phyloP scores from a whole-genome alignment of 139 green algal species.

The Chlorella sp. region DNA sequence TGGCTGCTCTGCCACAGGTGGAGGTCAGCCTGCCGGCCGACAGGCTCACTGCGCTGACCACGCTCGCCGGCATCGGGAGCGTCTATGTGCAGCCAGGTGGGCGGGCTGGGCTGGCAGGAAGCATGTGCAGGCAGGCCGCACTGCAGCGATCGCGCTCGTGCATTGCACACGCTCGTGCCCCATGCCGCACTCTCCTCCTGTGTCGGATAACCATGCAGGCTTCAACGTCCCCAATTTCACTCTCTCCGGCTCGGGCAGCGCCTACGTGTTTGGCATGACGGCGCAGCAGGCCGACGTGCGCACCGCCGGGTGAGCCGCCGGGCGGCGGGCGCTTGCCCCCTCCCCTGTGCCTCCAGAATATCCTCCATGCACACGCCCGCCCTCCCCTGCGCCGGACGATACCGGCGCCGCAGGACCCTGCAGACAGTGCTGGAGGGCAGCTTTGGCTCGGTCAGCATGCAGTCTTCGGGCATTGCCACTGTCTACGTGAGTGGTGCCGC shows the following conservation, averaged over 20 bases:
- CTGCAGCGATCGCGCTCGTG: not conserved
- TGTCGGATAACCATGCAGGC: not conserved
- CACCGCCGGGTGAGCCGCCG: conserved; percentile 2
- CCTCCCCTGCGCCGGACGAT: not conserved
- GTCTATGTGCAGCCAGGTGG: conserved; percentile 14
- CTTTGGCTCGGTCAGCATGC: not conserved
- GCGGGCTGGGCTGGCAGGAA: not conserved
- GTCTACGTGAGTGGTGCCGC: not conserved
- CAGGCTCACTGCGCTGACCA: conserved; percentile 4
- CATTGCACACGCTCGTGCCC: not conserved
- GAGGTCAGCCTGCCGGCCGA: conserved; percentile 11
- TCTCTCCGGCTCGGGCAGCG: not conserved
- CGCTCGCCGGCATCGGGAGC: not conserved
- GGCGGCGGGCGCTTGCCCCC: not conserved
- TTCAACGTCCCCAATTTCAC: conserved; percentile 1
- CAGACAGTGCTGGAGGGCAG: not conserved
- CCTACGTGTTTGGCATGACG: conserved; percentile 1
- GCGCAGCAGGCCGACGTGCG: not conserved
- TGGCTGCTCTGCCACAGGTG: conserved; percentile 1
- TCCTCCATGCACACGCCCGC: not conserved
- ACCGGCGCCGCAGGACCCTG: not conserved
- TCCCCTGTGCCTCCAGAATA: not conserved
- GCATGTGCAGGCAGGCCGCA: not conserved
- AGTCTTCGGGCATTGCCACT: conserved; percentile 11
- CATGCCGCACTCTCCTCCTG: not conserved